Conservation (phyloP, 305 asterid species). For the Stenogyne calaminthoides region DNA sequence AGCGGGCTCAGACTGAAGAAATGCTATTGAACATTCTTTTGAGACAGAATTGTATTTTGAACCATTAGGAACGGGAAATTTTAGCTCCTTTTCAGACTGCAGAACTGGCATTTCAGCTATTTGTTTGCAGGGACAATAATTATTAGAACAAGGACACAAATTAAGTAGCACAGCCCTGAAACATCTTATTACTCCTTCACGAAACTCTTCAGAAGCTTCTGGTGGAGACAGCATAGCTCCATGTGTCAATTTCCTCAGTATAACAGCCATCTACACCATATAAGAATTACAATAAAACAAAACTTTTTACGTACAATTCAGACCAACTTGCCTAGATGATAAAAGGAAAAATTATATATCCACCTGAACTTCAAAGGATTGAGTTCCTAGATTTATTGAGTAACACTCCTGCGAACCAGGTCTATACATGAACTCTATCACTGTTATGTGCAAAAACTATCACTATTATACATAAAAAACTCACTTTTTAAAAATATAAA, state of each 20-base stretch:
- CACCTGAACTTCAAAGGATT: constrained; percentile 9
- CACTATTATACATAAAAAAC: too few species aligned
- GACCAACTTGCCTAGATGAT: constrained; percentile 1
- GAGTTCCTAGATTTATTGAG: not conserved
- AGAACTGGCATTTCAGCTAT: constrained; percentile 49
- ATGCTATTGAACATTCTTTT: constrained; percentile 70
- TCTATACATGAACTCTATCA: too few species aligned
- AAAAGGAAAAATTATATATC: constrained; percentile 7
- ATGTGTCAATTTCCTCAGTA: constrained; percentile 75
- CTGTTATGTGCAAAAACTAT: too few species aligned
- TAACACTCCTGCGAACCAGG: too few species aligned
- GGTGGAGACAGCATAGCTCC: constrained; percentile 80
- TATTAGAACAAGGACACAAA: constrained; percentile 63
- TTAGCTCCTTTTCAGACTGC: constrained; percentile 42
- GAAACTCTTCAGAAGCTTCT: constrained; percentile 97
- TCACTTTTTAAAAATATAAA: too few species aligned
- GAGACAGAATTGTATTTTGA: constrained; percentile 35
- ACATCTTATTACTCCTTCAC: constrained; percentile 85
- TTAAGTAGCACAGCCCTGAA: constrained; percentile 73
- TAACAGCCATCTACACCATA: constrained; percentile 65
- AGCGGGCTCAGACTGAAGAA: constrained; percentile 90
- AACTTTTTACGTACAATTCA: constrained; percentile 2
- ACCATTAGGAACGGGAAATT: constrained; percentile 34
- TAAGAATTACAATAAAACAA: constrained; percentile 28
- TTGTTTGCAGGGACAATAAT: constrained; percentile 73